These are phyloP conservation scores for Zoysia pacifica DNA, from an alignment of 176 grass and related monocot species.

Conservation along the genomic window DNA sequence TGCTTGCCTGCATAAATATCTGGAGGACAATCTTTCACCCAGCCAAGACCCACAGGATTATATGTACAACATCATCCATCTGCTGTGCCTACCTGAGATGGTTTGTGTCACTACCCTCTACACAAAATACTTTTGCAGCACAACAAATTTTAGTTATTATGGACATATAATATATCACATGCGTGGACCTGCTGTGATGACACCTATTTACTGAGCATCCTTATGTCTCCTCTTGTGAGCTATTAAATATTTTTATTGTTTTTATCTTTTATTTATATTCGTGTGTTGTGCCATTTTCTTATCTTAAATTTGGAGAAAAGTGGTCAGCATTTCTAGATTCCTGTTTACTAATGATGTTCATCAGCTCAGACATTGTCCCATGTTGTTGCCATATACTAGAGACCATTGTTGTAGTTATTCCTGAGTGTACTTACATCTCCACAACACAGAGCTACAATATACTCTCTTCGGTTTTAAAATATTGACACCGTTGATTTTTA, in stretches of 20 bases:
- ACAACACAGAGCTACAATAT: no score
- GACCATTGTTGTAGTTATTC: no score
- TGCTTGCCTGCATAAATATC: conserved; percentile 3
- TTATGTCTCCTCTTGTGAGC: neutral
- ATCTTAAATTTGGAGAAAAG: neutral
- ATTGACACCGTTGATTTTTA: no score
- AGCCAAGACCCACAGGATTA: neutral
- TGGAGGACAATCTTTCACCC: conserved; percentile 11
- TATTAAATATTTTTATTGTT: neutral
- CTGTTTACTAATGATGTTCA: neutral
- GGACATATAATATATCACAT: no score
- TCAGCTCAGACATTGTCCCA: neutral
- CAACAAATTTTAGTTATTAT: neutral
- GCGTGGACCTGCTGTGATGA: no score
- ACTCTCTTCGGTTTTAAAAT: no score
- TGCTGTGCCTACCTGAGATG: conserved; percentile 33
- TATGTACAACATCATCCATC: conserved; percentile 26
- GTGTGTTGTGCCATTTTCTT: neutral
- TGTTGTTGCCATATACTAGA: no score
- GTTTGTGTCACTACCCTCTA: conserved; percentile 21
- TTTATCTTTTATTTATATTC: neutral
- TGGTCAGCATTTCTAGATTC: neutral
- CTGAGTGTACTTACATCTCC: no score
- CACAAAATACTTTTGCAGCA: neutral
- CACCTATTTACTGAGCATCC: neutral